A percentile compares a stretch with the other conserved stretches of the same genome.
Conservation (phyloP, 2,329 filamentous ascomycete species). For the Pseudonectria buxi region DNA sequence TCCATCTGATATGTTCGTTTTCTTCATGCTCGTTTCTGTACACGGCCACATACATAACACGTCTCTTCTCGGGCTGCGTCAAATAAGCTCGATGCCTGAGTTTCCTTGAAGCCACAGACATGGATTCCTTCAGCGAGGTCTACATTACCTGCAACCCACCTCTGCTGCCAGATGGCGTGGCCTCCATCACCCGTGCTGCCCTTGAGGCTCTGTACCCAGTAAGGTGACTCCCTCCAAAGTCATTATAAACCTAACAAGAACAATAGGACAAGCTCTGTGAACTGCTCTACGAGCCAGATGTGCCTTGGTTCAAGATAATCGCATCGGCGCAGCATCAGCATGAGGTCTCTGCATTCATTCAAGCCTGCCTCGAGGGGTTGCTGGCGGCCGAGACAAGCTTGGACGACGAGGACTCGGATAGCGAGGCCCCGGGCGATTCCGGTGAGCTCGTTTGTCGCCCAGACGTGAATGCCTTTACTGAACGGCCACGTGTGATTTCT, state of each 20-base stretch:
- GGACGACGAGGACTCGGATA: constrained; percentile 5
- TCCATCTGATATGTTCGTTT: too few relatives aligned
- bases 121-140: constrained; percentile 23
- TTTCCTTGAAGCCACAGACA: constrained; percentile 1
- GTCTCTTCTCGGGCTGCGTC: too few relatives aligned
- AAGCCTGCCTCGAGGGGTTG: constrained; percentile 13
- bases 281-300: constrained; percentile 30
- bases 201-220: constrained; percentile 6
- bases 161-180: constrained; percentile 24
- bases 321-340: constrained; percentile 2
- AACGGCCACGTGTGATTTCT: constrained; percentile 15
- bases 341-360: constrained; percentile 12
- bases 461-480: constrained; percentile 15
- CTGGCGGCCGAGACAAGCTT: constrained; percentile 12
- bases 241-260: background rate
- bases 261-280: constrained; percentile 18
- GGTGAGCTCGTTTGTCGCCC: background rate
- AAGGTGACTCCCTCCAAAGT: constrained; percentile 2
- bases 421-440: background rate
- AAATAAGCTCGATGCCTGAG: too few relatives aligned
- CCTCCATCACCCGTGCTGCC: constrained; percentile 14
- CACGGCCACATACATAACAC: too few relatives aligned
- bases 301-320: constrained; percentile 30
- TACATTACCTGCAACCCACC: constrained; percentile 30
- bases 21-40: too few relatives aligned